Evolutionary conservation across 2,329 filamentous ascomycete genomes (phyloP), one percentile per base, ranked within the genome.

Genomic region (Xylaria sp.): DNA sequence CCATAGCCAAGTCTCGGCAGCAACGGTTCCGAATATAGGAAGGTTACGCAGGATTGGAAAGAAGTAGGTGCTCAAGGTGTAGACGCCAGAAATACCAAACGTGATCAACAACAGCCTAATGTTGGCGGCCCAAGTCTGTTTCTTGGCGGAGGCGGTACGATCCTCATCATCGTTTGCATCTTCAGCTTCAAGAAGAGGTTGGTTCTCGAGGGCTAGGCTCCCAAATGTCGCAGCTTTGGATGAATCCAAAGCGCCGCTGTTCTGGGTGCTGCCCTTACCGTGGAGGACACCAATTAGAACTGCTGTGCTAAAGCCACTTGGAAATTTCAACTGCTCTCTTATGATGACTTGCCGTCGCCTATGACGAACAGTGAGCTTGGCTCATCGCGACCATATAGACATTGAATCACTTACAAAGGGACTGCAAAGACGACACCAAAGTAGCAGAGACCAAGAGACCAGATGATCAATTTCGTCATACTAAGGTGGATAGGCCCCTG

Each of bases 391-490:
- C 40, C 46, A 21, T 33, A 13, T 17, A 8, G 4, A 7, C 23
- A 41, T 23, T 9, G 9, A 54, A 25, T 58, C 15, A 68, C 79
- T 77, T 74, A 84, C 82, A 98, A 74, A 0, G 95, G 95, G 13
- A 99, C 94, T 0, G 93, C 95, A 79, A 99, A 98, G 1, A 98
- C 89, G 1, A 98, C 95, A 0, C 95, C 95, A 73, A 99, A 99
- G 72, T 98, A 94, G 74, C 93, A 97, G 15, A 99, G 85, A 0
- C 95, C 95, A 55, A 99, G 76, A 25, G 92, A 91, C 95, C 95
- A 99, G 7, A 97, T 75, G 6, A 97, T 87, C 66, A 97, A 79
- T 74, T 93, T 92, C 80, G 87, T 86, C 37, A 91, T 83, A 35
- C 87, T 86, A 44, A 97, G 78, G 55, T 85, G 80, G 17, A 97